Evolutionary conservation across 2,329 filamentous ascomycete species (phyloP).

Genomic region (Ceratocystis destructans): DNA sequence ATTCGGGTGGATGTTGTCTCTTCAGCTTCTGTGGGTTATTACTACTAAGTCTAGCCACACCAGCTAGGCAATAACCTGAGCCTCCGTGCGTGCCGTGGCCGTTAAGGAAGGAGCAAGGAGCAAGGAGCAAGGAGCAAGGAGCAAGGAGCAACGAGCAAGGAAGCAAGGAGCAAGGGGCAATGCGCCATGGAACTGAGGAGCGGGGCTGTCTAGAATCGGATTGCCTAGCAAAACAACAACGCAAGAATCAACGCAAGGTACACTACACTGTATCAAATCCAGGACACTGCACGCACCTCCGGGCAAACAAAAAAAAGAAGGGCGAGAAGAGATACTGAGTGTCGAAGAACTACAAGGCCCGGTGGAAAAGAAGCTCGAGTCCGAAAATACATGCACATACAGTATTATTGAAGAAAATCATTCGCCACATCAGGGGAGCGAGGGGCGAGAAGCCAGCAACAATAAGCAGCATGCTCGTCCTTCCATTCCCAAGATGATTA

Average conservation of each 20-base stretch:
- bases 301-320: too few relatives aligned
- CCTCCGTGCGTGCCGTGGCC: constrained; percentile 1
- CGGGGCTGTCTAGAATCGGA: neutral
- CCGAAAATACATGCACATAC: too few relatives aligned
- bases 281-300: neutral
- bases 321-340: neutral
- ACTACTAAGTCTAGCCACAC: neutral
- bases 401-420: too few relatives aligned
- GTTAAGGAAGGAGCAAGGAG: neutral
- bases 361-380: too few relatives aligned
- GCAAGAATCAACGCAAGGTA: neutral
- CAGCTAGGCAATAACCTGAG: neutral
- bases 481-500: too few relatives aligned
- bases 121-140: neutral
- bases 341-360: too few relatives aligned
- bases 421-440: too few relatives aligned
- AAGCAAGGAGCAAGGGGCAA: neutral
- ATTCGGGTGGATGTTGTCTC: too few relatives aligned
- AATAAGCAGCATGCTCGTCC: too few relatives aligned
- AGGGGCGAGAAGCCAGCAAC: too few relatives aligned
- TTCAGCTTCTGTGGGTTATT: too few relatives aligned
- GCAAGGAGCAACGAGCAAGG: neutral
- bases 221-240: neutral
- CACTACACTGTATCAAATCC: neutral
- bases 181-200: neutral